These are phyloP conservation scores for Parastagonospora nodorum DNA, from an alignment of 2,329 filamentous ascomycete genomes.

Conservation along the genomic window DNA sequence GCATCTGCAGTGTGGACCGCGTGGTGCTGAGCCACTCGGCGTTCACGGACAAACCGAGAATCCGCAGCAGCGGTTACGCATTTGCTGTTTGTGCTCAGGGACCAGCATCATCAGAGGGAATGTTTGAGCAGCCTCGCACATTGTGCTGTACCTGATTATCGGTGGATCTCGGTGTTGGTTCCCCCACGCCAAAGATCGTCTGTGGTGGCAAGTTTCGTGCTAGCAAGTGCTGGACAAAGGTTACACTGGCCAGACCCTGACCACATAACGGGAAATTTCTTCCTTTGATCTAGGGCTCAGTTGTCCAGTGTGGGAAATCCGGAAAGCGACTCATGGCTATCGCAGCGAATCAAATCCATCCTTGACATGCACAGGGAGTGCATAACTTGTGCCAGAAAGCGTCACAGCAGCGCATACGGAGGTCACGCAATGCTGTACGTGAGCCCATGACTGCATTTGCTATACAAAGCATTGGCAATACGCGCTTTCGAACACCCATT, in stretches of 20 bases:
- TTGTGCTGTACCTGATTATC: slow-evolving; percentile 37
- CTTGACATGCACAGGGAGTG: slow-evolving; percentile 18
- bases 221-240: slow-evolving; percentile 13
- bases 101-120: slow-evolving; percentile 21
- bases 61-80: slow-evolving; percentile 24
- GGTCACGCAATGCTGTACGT: slow-evolving; percentile 9
- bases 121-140: slow-evolving; percentile 25
- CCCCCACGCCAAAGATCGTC: slow-evolving; percentile 34
- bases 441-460: slow-evolving; percentile 8
- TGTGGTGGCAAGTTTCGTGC: slow-evolving; percentile 15
- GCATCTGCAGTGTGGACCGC: slow-evolving; percentile 6
- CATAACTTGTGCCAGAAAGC: slow-evolving; percentile 26
- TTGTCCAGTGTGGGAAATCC: too few relatives aligned
- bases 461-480: slow-evolving; percentile 16
- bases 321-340: not conserved
- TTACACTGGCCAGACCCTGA: not conserved
- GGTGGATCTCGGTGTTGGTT: slow-evolving; percentile 18
- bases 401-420: slow-evolving; percentile 17
- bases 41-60: slow-evolving; percentile 19
- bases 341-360: not conserved
- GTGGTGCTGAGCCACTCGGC: slow-evolving; percentile 24
- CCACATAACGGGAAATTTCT: not conserved
- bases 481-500: slow-evolving; percentile 9
- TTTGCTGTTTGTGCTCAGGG: slow-evolving; percentile 36
- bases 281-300: not conserved